Evolutionary conservation across 805 yeast genomes (phyloP).

Genomic region (Kluyveromyces nonfermentans): DNA sequence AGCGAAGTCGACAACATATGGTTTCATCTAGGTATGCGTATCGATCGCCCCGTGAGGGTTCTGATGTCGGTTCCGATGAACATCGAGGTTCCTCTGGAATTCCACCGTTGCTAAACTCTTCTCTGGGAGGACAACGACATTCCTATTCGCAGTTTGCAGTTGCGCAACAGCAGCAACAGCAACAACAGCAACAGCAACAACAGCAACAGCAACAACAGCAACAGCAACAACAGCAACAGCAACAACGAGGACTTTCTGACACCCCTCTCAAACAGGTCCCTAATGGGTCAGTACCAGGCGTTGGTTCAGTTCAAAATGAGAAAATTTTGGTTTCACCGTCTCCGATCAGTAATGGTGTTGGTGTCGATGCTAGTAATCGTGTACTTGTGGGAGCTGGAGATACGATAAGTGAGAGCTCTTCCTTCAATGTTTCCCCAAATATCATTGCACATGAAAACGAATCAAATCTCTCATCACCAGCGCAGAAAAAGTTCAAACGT

Average conservation of each 20-base stretch:
- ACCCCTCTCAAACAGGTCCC: not conserved
- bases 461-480: not conserved
- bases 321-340: not conserved
- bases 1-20: not conserved
- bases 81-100: slow-evolving; percentile 21
- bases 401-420: not conserved
- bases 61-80: slow-evolving; percentile 12
- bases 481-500: not conserved
- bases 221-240: slow-evolving; percentile 8
- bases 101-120: slow-evolving; percentile 20
- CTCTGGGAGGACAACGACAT: slow-evolving; percentile 6
- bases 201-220: slow-evolving; percentile 6
- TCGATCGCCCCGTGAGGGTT: slow-evolving; percentile 3
- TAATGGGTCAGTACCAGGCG: not conserved
- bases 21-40: not conserved
- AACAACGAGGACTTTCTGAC: not conserved
- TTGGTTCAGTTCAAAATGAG: not conserved
- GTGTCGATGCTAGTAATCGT: not conserved
- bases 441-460: slow-evolving; percentile 8
- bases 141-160: slow-evolving; percentile 8
- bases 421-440: slow-evolving; percentile 11
- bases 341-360: not conserved
- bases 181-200: slow-evolving; percentile 14
- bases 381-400: slow-evolving; percentile 1
- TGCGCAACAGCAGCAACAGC: slow-evolving; percentile 5